Base-by-base conservation (phyloP, 331 rosid genomes). In the Acacia pycnantha region DNA sequence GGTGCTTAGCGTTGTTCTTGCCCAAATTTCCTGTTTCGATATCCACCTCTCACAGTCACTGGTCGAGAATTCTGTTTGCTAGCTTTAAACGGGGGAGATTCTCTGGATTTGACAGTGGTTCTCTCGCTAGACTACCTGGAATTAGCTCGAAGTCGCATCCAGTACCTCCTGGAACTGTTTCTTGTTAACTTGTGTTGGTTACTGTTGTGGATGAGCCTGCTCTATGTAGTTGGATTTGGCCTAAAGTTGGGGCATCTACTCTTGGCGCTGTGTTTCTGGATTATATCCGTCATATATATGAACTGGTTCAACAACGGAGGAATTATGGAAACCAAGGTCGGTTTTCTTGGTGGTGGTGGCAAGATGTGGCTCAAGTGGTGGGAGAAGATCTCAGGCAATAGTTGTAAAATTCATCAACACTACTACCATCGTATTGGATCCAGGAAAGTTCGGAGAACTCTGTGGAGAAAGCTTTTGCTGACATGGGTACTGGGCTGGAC, bases 191-290 rank as follows among this genome's bases (percentile, higher is more conserved):
- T 91, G 86, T 84, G 87, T 84, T 87, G 91, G 87, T 78, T 90
- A 82, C 88, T 84, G 88, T 83, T 69, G 91, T 92, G 89, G 93
- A 90, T 95, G 98, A 90, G 94, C 85, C 79, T 92, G 82, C 85
- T 92, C 69, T 91, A 85, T 92, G 91, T 95, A 35, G 89, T 90
- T 85, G 99, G 91, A 77, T 92, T 90, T 84, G 89, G 92, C 71
- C 87, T 91, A 58, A 93, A 90, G 84, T 91, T 90, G 87, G 97
- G 96, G 88, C 98, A 87, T 90, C 89, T 92, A 44, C 79, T 93
- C 84, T 92, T 85, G 92, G 83, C 83, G 91, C 87, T 88, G 85
- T 90, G 97, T 85, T 91, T 80, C 83, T 93, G 92, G 92, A 29
- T 87, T 85, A 76, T 90, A 67, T 89, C 90, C 62, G 73, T 92